These are phyloP conservation scores for Pythium brassicae DNA, from an alignment of 352 stramenopile genomes.

Conservation along the genomic window DNA sequence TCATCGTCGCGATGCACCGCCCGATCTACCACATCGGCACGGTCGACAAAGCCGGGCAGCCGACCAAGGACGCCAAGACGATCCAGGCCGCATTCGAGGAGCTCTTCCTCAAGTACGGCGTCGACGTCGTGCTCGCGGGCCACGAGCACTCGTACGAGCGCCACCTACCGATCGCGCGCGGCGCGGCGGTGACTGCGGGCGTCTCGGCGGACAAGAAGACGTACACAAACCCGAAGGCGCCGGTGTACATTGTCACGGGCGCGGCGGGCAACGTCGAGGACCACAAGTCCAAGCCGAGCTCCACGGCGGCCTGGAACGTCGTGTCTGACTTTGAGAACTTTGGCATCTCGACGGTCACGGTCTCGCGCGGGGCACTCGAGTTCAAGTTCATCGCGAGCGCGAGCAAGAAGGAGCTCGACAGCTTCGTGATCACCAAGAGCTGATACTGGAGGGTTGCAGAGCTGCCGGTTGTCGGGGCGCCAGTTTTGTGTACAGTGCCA, in stretches of 20 bases:
- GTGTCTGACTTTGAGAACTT: conserved; percentile 46
- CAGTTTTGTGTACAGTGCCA: too few relatives aligned
- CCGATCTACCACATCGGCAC: conserved; percentile 27
- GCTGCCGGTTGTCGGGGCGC: neutral
- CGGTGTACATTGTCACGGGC: conserved; percentile 66
- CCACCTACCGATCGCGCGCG: conserved; percentile 48
- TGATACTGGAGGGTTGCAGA: neutral
- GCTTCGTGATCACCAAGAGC: conserved; percentile 9
- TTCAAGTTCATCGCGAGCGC: conserved; percentile 26
- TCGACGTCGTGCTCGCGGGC: conserved; percentile 81
- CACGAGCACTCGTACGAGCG: conserved; percentile 88
- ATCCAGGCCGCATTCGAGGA: conserved; percentile 75
- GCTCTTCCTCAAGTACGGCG: conserved; percentile 81
- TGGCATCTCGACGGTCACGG: conserved; percentile 9
- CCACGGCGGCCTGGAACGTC: conserved; percentile 43
- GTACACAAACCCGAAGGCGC: conserved; percentile 55
- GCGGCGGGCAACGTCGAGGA: conserved; percentile 57
- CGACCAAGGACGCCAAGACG: conserved; percentile 11
- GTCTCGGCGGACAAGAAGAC: conserved; percentile 43
- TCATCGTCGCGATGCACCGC: conserved; percentile 52
- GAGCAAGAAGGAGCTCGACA: conserved; percentile 18
- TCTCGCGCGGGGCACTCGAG: conserved; percentile 12
- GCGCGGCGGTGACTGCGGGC: conserved; percentile 32
- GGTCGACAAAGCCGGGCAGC: conserved; percentile 14
- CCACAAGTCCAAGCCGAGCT: conserved; percentile 13